Conservation (phyloP, 2,329 filamentous ascomycete species). For the Paramyrothecium sp. region DNA sequence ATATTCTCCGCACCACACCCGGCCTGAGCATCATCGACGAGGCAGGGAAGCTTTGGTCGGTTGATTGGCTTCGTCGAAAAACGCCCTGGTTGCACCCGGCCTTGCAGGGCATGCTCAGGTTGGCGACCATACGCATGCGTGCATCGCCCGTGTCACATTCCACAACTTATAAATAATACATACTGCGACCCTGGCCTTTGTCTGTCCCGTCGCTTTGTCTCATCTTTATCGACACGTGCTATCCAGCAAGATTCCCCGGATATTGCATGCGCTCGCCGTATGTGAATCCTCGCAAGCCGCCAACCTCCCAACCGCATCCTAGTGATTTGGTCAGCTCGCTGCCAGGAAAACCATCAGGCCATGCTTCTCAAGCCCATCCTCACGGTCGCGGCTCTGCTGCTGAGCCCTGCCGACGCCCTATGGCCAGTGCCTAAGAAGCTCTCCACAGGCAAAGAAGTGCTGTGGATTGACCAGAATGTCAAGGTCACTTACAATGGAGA, state of each 20-base stretch:
- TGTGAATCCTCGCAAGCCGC: no score
- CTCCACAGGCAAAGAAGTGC: slow-evolving; percentile 47
- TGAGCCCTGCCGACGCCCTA: slow-evolving; percentile 46
- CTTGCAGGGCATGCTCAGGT: background rate
- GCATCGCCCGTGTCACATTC: background rate
- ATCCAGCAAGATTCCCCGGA: no score
- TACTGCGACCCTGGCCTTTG: background rate
- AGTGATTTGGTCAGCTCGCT: background rate
- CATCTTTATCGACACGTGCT: background rate
- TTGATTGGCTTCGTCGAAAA: no score
- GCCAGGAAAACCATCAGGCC: background rate
- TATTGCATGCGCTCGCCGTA: no score
- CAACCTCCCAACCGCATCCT: no score
- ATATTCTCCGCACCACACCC: background rate
- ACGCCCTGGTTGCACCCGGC: background rate
- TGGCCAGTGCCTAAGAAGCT: slow-evolving; percentile 56
- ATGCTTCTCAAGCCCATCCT: slow-evolving; percentile 32
- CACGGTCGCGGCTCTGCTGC: slow-evolving; percentile 36
- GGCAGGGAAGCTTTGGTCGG: no score
- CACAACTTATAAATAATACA: background rate
- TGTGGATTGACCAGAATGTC: slow-evolving; percentile 53
- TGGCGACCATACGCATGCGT: background rate
- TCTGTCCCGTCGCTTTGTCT: background rate
- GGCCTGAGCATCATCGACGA: background rate
- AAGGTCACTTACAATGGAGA: slow-evolving; percentile 58